These are phyloP conservation scores for Boletellus emodensis DNA, from an alignment of 768 basidiomycete species.

Conservation along the genomic window DNA sequence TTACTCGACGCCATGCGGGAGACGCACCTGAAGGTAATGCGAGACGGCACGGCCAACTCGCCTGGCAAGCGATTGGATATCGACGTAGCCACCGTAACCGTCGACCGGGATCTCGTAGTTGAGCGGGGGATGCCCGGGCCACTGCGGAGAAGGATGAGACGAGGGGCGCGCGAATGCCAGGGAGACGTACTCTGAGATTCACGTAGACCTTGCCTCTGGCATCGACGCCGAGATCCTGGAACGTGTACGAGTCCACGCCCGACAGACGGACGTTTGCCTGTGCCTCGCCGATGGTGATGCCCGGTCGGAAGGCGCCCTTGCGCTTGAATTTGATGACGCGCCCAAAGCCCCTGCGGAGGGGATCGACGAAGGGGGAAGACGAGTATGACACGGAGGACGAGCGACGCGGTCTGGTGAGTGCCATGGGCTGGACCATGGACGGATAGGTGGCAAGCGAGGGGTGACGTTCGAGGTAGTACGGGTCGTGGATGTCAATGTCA, in stretches of 20 bases:
- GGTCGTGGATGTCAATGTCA: conserved; percentile 44
- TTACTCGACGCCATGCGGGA: conserved; percentile 2
- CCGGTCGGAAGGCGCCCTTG: conserved; percentile 61
- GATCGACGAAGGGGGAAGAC: conserved; percentile 36
- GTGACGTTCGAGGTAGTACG: conserved; percentile 43
- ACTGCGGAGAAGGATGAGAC: conserved; percentile 37
- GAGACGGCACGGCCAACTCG: conserved; percentile 67
- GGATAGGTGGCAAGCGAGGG: conserved; percentile 17
- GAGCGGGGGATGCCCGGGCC: conserved; percentile 65
- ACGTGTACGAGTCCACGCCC: conserved; percentile 56
- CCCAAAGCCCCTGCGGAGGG: conserved; percentile 47
- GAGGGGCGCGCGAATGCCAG: not conserved
- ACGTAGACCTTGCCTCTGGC: conserved; percentile 54
- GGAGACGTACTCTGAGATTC: conserved; percentile 51
- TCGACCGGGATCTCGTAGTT: conserved; percentile 75
- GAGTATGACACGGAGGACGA: conserved; percentile 39
- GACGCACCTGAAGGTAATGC: conserved; percentile 65
- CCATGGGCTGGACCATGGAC: conserved; percentile 21
- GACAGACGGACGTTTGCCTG: conserved; percentile 60
- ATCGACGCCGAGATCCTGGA: conserved; percentile 66
- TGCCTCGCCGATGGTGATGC: conserved; percentile 66
- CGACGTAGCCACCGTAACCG: conserved; percentile 59
- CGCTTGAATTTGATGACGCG: conserved; percentile 68
- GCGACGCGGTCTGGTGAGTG: conserved; percentile 29
- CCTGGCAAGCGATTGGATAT: conserved; percentile 63